Percentiles rank a stretch among this genome's conserved stretches.
Evolutionary conservation across 1,284 basidiomycete species (phyloP).

Genomic region (Macrocystidia cucumis): DNA sequence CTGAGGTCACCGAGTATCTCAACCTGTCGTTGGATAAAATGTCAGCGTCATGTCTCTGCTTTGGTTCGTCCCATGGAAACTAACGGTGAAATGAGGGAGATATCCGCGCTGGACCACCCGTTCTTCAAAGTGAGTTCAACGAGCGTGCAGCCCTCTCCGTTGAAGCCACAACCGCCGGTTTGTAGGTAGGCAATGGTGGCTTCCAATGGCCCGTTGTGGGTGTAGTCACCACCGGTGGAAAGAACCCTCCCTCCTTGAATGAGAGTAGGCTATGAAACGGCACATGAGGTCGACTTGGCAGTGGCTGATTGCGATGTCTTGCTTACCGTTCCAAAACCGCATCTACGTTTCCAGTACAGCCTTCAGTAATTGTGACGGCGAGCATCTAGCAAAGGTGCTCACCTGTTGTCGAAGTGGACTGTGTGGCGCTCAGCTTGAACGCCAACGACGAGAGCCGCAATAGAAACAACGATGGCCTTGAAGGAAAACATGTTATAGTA

Average conservation of each 20-base stretch:
- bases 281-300: neutral
- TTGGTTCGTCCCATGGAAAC: no score
- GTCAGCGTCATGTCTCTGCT: no score
- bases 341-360: slow-evolving; percentile 83
- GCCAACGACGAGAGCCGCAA: neutral
- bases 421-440: slow-evolving; percentile 1
- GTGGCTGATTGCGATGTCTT: neutral
- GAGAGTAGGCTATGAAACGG: neutral
- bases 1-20: slow-evolving; percentile 29
- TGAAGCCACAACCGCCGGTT: neutral
- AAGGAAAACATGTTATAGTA: neutral
- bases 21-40: no score
- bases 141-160: neutral
- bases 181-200: neutral
- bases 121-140: neutral
- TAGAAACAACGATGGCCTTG: neutral
- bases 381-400: no score
- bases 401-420: slow-evolving; percentile 3
- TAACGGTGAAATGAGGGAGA: neutral
- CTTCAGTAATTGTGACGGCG: no score
- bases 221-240: neutral
- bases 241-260: neutral
- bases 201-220: neutral
- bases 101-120: slow-evolving; percentile 1
- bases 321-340: neutral